phyloP scores from a whole-genome alignment of 805 yeast species.

The Helenozyma baotianmanensis region DNA sequence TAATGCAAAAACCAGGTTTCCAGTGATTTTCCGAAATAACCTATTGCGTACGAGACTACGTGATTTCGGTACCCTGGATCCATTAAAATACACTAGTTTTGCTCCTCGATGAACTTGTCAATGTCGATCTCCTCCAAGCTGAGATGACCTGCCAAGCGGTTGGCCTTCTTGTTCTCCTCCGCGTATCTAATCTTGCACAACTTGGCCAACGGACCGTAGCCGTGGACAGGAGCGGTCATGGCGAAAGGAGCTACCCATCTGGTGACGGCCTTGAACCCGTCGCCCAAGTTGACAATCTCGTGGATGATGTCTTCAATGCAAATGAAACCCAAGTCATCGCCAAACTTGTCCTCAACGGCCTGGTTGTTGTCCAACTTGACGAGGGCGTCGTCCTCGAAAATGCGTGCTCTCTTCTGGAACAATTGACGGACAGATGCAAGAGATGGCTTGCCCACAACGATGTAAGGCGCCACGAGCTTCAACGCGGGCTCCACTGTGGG shows the following conservation, averaged over 20 bases:
- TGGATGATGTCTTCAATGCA: conserved; percentile 80
- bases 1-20: too few relatives aligned
- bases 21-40: too few relatives aligned
- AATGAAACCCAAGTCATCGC: conserved; percentile 54
- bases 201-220: conserved; percentile 70
- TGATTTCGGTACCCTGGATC: too few relatives aligned
- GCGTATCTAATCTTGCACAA: conserved; percentile 58
- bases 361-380: conserved; percentile 68
- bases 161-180: conserved; percentile 45
- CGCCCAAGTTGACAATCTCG: conserved; percentile 62
- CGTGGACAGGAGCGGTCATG: conserved; percentile 64
- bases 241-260: conserved; percentile 68
- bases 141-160: conserved; percentile 60
- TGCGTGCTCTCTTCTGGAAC: conserved; percentile 72
- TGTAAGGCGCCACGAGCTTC: conserved; percentile 66
- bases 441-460: conserved; percentile 73
- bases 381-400: conserved; percentile 33
- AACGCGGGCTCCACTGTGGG: conserved; percentile 56
- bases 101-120: conserved; percentile 61
- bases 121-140: conserved; percentile 69
- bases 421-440: conserved; percentile 65
- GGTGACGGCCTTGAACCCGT: conserved; percentile 54
- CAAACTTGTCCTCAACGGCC: conserved; percentile 66
- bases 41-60: too few relatives aligned
- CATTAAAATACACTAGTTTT: conserved; percentile 36